phyloP scores from a whole-genome alignment of 2,329 filamentous ascomycete genomes.

The Fonsecaea monophora region DNA sequence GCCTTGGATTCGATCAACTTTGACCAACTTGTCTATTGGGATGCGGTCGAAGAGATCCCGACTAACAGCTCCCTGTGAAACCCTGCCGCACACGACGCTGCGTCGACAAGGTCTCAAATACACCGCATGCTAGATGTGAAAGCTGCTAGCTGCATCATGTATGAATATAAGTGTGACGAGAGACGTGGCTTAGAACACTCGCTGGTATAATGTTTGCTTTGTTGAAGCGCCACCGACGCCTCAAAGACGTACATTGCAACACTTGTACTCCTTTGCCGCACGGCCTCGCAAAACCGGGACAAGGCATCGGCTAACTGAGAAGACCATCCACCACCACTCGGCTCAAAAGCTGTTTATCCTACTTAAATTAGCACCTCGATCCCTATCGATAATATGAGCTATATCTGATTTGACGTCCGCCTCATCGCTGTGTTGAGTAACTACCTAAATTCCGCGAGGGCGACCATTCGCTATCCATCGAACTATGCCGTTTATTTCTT shows the following conservation, averaged over 20 bases:
- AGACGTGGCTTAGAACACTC: neutral
- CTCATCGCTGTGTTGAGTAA: too few species aligned
- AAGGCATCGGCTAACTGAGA: too few species aligned
- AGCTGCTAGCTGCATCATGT: neutral
- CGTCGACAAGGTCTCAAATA: neutral
- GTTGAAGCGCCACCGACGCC: neutral
- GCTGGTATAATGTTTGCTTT: neutral
- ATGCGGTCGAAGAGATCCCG: conserved; percentile 5
- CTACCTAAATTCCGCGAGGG: too few species aligned
- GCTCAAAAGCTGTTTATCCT: neutral
- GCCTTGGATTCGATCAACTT: conserved; percentile 7
- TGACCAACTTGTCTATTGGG: conserved; percentile 20
- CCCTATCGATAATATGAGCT: too few species aligned
- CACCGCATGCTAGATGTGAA: neutral
- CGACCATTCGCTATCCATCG: too few species aligned
- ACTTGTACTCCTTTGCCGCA: too few species aligned
- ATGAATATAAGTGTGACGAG: neutral
- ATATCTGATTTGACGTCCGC: too few species aligned
- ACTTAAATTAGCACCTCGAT: neutral
- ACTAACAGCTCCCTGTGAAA: neutral
- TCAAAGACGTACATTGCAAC: too few species aligned
- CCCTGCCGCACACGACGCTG: neutral
- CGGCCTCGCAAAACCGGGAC: too few species aligned
- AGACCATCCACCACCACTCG: neutral
- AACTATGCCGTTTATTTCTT: too few species aligned